Evolutionary conservation across 768 basidiomycete species (phyloP).

Genomic region (Lactarius sanguifluus): DNA sequence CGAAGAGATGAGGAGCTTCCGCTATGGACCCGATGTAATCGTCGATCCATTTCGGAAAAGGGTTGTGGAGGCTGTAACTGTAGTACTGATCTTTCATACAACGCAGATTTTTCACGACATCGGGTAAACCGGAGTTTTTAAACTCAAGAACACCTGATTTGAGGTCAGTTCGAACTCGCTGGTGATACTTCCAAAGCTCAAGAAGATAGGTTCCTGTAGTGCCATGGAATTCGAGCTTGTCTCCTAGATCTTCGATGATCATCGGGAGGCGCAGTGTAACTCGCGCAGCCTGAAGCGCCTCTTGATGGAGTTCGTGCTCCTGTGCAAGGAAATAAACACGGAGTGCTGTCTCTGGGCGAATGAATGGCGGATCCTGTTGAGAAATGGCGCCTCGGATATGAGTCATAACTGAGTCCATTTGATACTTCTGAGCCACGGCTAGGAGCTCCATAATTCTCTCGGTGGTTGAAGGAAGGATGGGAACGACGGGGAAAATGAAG

Average conservation of each 20-base stretch:
- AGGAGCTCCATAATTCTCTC: constrained; percentile 12
- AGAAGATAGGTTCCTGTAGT: neutral
- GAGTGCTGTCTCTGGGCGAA: constrained; percentile 7
- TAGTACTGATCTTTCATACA: neutral
- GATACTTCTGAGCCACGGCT: constrained; percentile 11
- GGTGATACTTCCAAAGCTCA: constrained; percentile 16
- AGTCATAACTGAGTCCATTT: neutral
- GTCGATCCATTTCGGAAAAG: neutral
- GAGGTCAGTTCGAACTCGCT: neutral
- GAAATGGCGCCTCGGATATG: neutral
- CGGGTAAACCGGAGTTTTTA: neutral
- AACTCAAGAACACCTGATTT: constrained; percentile 1
- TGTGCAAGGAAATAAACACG: constrained; percentile 6
- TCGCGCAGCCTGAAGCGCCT: constrained; percentile 3
- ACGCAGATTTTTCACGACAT: neutral
- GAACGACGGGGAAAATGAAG: constrained; percentile 8
- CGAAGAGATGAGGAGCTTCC: neutral
- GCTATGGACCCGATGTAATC: neutral
- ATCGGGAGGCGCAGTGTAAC: neutral
- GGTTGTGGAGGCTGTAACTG: fast-evolving
- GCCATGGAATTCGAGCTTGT: neutral
- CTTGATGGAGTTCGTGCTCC: constrained; percentile 4
- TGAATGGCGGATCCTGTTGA: neutral
- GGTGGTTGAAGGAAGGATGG: neutral
- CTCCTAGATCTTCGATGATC: constrained; percentile 1